phyloP scores from a whole-genome alignment of 169 alveolate genomes.

The Toxoplasma gondii region DNA sequence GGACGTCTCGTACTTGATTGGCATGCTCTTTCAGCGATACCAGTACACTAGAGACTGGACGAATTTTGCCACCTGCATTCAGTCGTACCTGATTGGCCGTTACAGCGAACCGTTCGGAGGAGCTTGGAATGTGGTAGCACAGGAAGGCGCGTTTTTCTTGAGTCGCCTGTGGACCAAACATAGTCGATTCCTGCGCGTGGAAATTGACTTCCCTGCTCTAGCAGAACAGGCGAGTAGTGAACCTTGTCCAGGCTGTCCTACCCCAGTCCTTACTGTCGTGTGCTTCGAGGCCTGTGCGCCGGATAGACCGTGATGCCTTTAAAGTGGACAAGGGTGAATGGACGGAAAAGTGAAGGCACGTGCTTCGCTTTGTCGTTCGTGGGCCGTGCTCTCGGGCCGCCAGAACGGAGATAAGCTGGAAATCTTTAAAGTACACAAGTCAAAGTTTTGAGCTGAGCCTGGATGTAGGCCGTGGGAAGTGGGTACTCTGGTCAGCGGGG shows the following conservation, averaged over 20 bases:
- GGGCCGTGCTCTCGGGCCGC: no score
- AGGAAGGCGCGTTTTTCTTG: slow-evolving; percentile 39
- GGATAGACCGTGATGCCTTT: neutral
- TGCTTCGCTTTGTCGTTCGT: no score
- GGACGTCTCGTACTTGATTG: slow-evolving; percentile 37
- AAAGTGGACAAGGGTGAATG: slow-evolving; percentile 79
- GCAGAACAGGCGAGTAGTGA: neutral
- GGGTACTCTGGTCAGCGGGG: no score
- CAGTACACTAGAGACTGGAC: slow-evolving; percentile 40
- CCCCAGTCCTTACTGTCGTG: slow-evolving; percentile 21
- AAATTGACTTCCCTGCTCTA: slow-evolving; percentile 4
- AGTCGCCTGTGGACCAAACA: slow-evolving; percentile 45
- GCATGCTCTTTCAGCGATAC: slow-evolving; percentile 25
- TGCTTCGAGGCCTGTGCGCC: slow-evolving; percentile 48
- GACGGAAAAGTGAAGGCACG: slow-evolving; percentile 83
- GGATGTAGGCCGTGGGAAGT: no score
- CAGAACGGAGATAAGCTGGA: no score
- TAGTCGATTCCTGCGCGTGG: slow-evolving; percentile 44
- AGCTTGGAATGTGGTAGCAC: slow-evolving; percentile 44
- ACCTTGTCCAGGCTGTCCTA: neutral
- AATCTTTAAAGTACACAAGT: no score
- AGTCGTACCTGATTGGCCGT: slow-evolving; percentile 48
- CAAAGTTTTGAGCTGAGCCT: no score
- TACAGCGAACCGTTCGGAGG: slow-evolving; percentile 43
- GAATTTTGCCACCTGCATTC: slow-evolving; percentile 16